Evolutionary conservation across 1,284 basidiomycete genomes (phyloP).

Genomic region (Termitomyces sp.): DNA sequence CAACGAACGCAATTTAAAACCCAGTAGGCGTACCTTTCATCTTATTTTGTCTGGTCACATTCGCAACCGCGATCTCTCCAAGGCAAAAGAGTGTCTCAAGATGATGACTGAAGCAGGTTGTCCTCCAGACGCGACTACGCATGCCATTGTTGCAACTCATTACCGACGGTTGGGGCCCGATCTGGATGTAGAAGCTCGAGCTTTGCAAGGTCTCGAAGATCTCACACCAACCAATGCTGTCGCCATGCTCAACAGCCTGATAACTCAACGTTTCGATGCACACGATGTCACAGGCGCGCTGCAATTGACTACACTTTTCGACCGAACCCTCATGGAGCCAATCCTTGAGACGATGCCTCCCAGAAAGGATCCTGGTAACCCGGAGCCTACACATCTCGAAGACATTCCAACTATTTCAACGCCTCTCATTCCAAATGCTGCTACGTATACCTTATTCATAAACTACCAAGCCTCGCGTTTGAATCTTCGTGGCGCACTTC

Average conservation of each 20-base stretch:
- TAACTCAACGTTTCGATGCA: conserved; percentile 55
- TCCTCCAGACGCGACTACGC: conserved; percentile 50
- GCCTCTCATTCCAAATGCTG: conserved; percentile 41
- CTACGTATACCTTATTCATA: conserved; percentile 63
- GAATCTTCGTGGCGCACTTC: conserved; percentile 42
- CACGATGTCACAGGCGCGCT: conserved; percentile 44
- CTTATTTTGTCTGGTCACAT: conserved; percentile 60
- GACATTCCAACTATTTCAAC: neutral
- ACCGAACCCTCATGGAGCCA: conserved; percentile 21
- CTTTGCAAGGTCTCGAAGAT: conserved; percentile 42
- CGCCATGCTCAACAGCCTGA: conserved; percentile 55
- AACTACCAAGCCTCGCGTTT: conserved; percentile 46
- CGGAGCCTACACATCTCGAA: neutral
- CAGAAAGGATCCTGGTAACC: conserved; percentile 21
- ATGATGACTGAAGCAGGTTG: conserved; percentile 55
- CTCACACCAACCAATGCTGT: conserved; percentile 40
- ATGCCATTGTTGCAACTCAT: conserved; percentile 51
- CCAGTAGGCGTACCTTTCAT: conserved; percentile 60
- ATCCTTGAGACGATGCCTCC: conserved; percentile 27
- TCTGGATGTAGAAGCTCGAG: conserved; percentile 44
- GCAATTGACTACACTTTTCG: conserved; percentile 47
- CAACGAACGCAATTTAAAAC: conserved; percentile 37
- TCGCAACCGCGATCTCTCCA: conserved; percentile 58
- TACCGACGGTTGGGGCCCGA: conserved; percentile 62
- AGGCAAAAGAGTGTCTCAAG: conserved; percentile 46